phyloP scores from a whole-genome alignment of 176 grass and related monocot species.

The Miscanthus lutarioriparius region DNA sequence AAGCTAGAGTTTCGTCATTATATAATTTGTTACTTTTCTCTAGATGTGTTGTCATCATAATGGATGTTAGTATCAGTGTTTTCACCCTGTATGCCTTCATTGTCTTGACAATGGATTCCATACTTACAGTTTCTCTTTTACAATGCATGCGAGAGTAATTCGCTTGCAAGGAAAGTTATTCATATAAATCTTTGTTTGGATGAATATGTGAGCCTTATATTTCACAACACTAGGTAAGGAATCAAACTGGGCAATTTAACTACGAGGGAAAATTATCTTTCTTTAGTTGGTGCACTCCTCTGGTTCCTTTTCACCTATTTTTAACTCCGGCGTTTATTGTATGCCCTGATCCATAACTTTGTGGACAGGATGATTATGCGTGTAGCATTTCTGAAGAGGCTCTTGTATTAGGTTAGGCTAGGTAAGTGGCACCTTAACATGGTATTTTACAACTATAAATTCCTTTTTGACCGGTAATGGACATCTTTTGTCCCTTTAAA shows the following conservation, averaged over 20 bases:
- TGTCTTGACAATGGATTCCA: neutral
- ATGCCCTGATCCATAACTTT: neutral
- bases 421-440: neutral
- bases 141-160: neutral
- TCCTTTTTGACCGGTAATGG: no score
- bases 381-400: neutral
- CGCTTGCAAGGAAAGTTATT: conserved; percentile 3
- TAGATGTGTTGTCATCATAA: neutral
- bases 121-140: neutral
- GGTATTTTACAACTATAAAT: neutral
- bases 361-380: neutral
- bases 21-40: neutral
- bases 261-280: neutral
- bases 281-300: neutral
- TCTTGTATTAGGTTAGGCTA: neutral
- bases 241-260: conserved; percentile 7
- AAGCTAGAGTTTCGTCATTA: neutral
- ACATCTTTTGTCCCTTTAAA: neutral
- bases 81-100: neutral
- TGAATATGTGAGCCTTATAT: conserved; percentile 3
- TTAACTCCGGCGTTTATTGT: neutral
- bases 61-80: conserved; percentile 5
- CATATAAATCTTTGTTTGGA: neutral
- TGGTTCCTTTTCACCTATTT: neutral
- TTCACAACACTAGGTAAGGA: neutral